A percentile compares a stretch with the other conserved stretches of the same genome.
Conservation (phyloP, 208 protist species). For the Lotmaria passim region DNA sequence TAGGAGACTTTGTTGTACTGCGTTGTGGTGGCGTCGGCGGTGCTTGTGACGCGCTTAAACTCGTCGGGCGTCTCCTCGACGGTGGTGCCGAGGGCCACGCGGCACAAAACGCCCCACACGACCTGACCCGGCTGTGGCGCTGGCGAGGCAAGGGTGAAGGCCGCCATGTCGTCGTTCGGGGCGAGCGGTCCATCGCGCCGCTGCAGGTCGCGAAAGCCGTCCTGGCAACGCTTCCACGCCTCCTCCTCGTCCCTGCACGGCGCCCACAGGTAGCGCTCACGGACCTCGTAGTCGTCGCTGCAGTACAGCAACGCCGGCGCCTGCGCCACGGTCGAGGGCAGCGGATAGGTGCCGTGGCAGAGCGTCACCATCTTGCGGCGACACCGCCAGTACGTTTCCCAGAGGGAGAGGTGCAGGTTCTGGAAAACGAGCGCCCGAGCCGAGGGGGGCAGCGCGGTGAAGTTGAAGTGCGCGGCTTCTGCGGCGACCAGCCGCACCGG, state of each 20-base stretch:
- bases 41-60: constrained; percentile 7
- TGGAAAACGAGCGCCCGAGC: constrained; percentile 36
- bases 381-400: constrained; percentile 69
- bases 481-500: constrained; percentile 44
- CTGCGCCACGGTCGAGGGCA: constrained; percentile 36
- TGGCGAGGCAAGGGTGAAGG: constrained; percentile 4
- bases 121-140: not conserved
- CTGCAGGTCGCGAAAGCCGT: constrained; percentile 41
- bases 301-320: constrained; percentile 42
- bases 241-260: constrained; percentile 53
- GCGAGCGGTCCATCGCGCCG: constrained; percentile 5
- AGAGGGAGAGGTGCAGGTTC: constrained; percentile 62
- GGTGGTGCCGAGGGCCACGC: constrained; percentile 61
- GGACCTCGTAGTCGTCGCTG: constrained; percentile 70
- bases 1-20: constrained; percentile 28
- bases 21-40: constrained; percentile 11
- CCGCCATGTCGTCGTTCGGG: constrained; percentile 11
- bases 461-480: constrained; percentile 29
- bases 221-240: constrained; percentile 57
- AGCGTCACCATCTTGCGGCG: constrained; percentile 47
- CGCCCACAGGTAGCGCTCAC: constrained; percentile 70
- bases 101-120: constrained; percentile 59
- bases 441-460: constrained; percentile 8
- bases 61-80: constrained; percentile 39
- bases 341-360: constrained; percentile 39